These are phyloP conservation scores for Jasminum sambac DNA, from an alignment of 257 asterid species.

Conservation along the genomic window DNA sequence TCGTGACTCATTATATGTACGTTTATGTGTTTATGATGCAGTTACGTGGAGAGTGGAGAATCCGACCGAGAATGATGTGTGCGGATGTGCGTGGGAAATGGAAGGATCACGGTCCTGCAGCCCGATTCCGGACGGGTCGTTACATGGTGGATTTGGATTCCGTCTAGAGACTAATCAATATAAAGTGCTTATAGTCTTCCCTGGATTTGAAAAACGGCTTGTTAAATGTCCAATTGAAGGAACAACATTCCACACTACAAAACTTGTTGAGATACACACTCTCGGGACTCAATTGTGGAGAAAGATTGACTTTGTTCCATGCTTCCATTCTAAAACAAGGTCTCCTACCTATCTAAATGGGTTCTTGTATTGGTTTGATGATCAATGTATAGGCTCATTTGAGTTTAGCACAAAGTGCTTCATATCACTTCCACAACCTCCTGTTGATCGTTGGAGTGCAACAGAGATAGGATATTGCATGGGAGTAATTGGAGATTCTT, in stretches of 20 bases:
- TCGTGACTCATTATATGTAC: no score
- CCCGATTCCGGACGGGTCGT: no score
- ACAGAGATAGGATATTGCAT: background rate
- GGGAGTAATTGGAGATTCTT: background rate
- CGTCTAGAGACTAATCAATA: no score
- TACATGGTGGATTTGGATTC: no score
- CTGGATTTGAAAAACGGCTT: no score
- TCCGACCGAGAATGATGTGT: no score
- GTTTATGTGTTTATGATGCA: no score
- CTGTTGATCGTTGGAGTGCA: background rate
- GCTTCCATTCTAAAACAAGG: background rate
- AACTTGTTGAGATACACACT: background rate
- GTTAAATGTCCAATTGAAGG: no score
- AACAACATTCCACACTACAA: background rate
- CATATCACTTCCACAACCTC: background rate
- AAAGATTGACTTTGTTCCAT: background rate
- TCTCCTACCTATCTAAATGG: background rate
- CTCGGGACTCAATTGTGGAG: conserved; percentile 4
- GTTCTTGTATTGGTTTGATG: background rate
- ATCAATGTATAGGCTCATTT: background rate
- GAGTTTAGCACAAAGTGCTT: background rate
- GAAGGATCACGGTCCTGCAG: no score
- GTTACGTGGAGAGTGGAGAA: no score
- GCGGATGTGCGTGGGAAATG: no score
- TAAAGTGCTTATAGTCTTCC: no score